A percentile compares a stretch with the other conserved stretches of the same genome.
phyloP scores from a whole-genome alignment of 306 rosid genomes.

The Myrica gale region DNA sequence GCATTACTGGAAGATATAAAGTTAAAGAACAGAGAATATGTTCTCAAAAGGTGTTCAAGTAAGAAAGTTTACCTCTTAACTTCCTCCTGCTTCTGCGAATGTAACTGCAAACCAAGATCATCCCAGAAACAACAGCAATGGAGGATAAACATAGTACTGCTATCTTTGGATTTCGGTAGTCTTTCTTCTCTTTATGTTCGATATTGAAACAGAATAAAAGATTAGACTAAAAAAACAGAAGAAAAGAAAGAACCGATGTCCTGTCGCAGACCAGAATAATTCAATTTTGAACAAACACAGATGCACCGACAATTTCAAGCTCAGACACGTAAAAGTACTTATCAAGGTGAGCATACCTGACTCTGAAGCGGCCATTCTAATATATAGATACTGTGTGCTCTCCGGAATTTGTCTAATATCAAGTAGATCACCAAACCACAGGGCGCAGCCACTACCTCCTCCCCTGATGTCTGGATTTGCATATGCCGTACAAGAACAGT shows the following conservation, averaged over 20 bases:
- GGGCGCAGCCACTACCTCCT: conserved; percentile 50
- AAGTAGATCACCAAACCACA: conserved; percentile 52
- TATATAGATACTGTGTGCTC: conserved; percentile 45
- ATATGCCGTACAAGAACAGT: conserved; percentile 53
- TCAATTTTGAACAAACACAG: too few relatives aligned
- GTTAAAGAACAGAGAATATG: too few relatives aligned
- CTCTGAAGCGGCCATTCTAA: conserved; percentile 31
- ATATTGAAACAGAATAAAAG: background rate
- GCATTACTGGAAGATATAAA: too few relatives aligned
- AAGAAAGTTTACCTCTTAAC: conserved; percentile 23
- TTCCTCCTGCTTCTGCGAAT: conserved; percentile 20
- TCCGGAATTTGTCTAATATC: conserved; percentile 35
- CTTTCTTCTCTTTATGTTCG: conserved; percentile 9
- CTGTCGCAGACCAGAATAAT: too few relatives aligned
- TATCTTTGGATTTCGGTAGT: conserved; percentile 22
- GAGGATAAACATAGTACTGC: conserved; percentile 26
- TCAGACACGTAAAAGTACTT: background rate
- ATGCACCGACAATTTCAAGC: background rate
- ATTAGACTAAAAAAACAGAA: background rate
- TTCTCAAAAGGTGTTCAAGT: background rate
- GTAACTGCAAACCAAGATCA: conserved; percentile 27
- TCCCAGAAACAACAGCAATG: conserved; percentile 5
- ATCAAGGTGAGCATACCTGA: conserved; percentile 28
- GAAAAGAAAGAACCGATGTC: background rate
- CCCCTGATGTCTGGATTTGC: conserved; percentile 40